These are phyloP conservation scores for Melanogaster broomeanus DNA, from an alignment of 768 basidiomycete genomes.

Conservation along the genomic window DNA sequence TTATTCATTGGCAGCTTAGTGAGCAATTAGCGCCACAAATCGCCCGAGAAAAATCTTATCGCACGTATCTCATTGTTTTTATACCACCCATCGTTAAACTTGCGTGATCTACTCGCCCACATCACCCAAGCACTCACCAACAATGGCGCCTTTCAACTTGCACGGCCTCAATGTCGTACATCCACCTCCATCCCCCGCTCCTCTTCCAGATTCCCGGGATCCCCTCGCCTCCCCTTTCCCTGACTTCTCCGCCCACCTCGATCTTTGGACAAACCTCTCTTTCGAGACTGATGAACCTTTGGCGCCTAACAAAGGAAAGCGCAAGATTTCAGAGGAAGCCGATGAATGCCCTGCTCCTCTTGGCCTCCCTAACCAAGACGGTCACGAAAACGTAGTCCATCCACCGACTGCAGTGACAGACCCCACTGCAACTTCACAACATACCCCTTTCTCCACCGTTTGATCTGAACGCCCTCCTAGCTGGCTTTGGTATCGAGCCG, in stretches of 20 bases:
- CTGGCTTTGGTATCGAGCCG: conserved; percentile 45
- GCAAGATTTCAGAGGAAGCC: conserved; percentile 34
- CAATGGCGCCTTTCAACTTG: conserved; percentile 63
- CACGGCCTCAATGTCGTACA: conserved; percentile 84
- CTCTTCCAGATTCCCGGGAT: conserved; percentile 46
- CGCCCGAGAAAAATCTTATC: conserved; percentile 14
- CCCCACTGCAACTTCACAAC: conserved; percentile 32
- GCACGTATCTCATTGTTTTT: no score
- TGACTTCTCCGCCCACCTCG: conserved; percentile 75
- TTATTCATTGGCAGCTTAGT: no score
- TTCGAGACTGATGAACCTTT: conserved; percentile 77
- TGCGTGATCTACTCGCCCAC: background rate
- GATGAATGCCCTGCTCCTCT: conserved; percentile 40
- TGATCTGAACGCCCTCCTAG: conserved; percentile 43
- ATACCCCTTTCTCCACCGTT: conserved; percentile 39
- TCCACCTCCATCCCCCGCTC: conserved; percentile 44
- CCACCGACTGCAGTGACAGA: conserved; percentile 39
- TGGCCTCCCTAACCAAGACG: conserved; percentile 46
- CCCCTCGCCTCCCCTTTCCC: conserved; percentile 66
- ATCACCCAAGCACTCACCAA: conserved; percentile 1
- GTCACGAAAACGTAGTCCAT: conserved; percentile 60
- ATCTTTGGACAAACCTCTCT: conserved; percentile 80
- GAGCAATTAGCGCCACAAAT: no score
- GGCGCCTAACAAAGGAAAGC: conserved; percentile 36
- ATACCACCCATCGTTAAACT: no score